Evolutionary conservation across 2,329 filamentous ascomycete species (phyloP), one percentile per base, ranked within the genome.

Genomic region (Stachybotrys echinatus): DNA sequence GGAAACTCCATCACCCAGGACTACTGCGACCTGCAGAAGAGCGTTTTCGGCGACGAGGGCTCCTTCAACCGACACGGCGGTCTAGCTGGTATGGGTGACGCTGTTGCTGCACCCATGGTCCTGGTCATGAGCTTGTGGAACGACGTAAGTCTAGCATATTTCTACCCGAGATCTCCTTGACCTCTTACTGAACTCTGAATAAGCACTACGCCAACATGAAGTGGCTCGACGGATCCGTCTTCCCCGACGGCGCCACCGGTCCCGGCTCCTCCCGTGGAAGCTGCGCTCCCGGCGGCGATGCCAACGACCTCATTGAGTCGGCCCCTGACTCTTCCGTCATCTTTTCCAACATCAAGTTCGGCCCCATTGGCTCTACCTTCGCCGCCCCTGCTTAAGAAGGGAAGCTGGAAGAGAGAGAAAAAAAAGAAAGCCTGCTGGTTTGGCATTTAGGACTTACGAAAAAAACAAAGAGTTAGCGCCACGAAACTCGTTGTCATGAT

Each of bases 181-280:
- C 17, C 18, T 46, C 12, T 3, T 7, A 42, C 37, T 23, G 20
- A 19, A 23, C 21, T 39, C 14, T 40, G 19, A 7, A n/a, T n/a
- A n/a, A 67, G 65, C 79, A 87, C 68, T 67, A 78, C 52, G 70
- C 79, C 61, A 77, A 85, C 70, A 89, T 89, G 85, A 77, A 86
- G 60, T 89, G 87, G 87, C 79, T 90, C 59, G 86, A 89, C 73
- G 27, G 27, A 8, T 80, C 79, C 53, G 78, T 72, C 63, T 86
- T 79, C 73, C 84, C 85, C 45, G 71, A 72, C 52, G 62, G 68
- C 53, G 59, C 69, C 23, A 73, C 70, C 48, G 55, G 52, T 2
- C 72, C 71, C 23, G 81, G 82, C 56, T 66, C 72, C 50, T 68
- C 69, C 40, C 79, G 82, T 59, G 83, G 83, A 49, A 68, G 71